Percentiles rank a stretch among this genome's conserved stretches.
Evolutionary conservation across 352 stramenopile genomes (phyloP).

Genomic region (Pythium rhizo-oryzae): DNA sequence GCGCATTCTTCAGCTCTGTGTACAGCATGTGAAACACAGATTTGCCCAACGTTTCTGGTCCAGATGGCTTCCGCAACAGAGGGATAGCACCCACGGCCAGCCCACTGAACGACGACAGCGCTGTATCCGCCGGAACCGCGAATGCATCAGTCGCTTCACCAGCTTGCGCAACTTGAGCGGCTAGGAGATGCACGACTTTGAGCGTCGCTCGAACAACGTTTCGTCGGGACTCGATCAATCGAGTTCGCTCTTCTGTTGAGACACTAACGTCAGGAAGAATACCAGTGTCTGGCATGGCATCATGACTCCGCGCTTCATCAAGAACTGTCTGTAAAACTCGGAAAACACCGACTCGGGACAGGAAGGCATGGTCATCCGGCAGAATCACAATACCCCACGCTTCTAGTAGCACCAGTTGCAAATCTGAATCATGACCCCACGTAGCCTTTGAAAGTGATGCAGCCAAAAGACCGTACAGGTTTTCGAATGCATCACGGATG

Average conservation of each 20-base stretch:
- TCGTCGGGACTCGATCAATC: constrained; percentile 56
- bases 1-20: constrained; percentile 86
- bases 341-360: constrained; percentile 90
- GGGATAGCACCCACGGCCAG: constrained; percentile 72
- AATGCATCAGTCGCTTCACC: constrained; percentile 70
- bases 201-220: constrained; percentile 87
- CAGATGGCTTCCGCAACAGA: constrained; percentile 80
- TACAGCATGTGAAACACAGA: constrained; percentile 93
- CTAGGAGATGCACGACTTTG: constrained; percentile 87
- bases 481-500: constrained; percentile 81
- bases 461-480: constrained; percentile 76
- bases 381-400: constrained; percentile 89
- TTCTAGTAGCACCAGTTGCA: constrained; percentile 83
- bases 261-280: constrained; percentile 10
- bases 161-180: constrained; percentile 85
- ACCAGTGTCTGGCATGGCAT: constrained; percentile 11
- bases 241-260: constrained; percentile 41
- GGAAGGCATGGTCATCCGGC: constrained; percentile 88
- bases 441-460: constrained; percentile 82
- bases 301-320: constrained; percentile 64
- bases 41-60: constrained; percentile 87
- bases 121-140: constrained; percentile 53
- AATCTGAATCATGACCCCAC: constrained; percentile 76
- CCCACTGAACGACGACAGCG: constrained; percentile 36
- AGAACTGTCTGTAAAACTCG: constrained; percentile 88